These are phyloP conservation scores for Claviceps quebecensis DNA, from an alignment of 2,329 filamentous ascomycete genomes.

Conservation along the genomic window DNA sequence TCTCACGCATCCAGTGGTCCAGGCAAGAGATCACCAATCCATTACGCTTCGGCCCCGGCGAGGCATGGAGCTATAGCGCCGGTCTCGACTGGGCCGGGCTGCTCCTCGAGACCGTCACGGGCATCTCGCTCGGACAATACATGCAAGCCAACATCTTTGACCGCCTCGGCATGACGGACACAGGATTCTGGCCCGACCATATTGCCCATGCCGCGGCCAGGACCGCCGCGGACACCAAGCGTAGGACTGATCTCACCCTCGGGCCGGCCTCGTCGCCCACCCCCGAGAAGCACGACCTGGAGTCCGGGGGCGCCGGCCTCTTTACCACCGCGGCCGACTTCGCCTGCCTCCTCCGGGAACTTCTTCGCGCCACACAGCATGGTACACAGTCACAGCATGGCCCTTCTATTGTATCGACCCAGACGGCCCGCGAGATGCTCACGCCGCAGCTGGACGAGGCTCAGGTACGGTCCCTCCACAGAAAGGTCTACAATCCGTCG, in stretches of 20 bases:
- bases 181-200: constrained; percentile 21
- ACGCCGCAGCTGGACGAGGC: constrained; percentile 24
- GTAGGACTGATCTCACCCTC: constrained; percentile 7
- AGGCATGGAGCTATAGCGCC: constrained; percentile 34
- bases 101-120: constrained; percentile 26
- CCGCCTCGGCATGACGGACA: constrained; percentile 22
- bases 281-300: constrained; percentile 19
- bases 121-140: constrained; percentile 22
- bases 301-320: constrained; percentile 30
- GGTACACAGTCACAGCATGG: constrained; percentile 10
- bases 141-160: constrained; percentile 23
- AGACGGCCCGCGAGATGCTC: constrained; percentile 23
- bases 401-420: constrained; percentile 14
- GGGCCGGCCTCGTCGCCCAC: constrained; percentile 8
- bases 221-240: constrained; percentile 9
- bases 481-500: constrained; percentile 8
- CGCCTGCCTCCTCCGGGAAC: constrained; percentile 19
- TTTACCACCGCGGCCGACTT: constrained; percentile 29
- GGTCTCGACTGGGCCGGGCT: constrained; percentile 33
- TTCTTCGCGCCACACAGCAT: constrained; percentile 21
- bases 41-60: constrained; percentile 29
- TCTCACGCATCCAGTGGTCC: constrained; percentile 18
- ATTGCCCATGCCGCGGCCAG: constrained; percentile 14
- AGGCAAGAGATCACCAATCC: constrained; percentile 27
- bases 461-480: constrained; percentile 12